Conservation (phyloP, 495 filamentous ascomycete species). For the Lepidopterella palustris region DNA sequence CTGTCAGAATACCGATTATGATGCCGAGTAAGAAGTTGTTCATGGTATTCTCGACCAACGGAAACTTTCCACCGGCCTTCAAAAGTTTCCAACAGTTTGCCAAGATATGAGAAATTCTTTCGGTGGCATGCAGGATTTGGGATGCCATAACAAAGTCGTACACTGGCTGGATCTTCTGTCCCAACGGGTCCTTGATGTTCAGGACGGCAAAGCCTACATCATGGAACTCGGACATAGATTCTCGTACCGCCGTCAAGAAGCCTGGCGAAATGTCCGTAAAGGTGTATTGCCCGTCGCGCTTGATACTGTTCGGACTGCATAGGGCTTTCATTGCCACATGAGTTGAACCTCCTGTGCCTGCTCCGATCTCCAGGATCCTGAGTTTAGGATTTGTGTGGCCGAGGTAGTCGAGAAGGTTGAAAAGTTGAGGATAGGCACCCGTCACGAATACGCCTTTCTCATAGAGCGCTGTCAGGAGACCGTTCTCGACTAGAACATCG, state of each 20-base stretch:
- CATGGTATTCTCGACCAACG: constrained; percentile 10
- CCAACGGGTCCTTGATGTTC: constrained; percentile 14
- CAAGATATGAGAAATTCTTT: constrained; percentile 1
- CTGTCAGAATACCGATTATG: constrained; percentile 1
- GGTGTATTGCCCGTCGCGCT: constrained; percentile 6
- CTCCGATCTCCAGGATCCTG: constrained; percentile 8
- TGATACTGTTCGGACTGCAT: not conserved
- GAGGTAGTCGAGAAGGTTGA: constrained; percentile 4
- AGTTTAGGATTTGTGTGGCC: constrained; percentile 7
- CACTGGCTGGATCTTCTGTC: constrained; percentile 4
- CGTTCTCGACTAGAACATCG: not conserved
- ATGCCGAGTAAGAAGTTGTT: not conserved
- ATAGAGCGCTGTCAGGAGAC: not conserved
- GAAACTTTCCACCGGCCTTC: constrained; percentile 14
- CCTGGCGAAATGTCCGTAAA: constrained; percentile 14
- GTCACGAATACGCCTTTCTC: not conserved
- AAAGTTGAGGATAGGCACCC: constrained; percentile 5
- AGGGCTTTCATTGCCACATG: not conserved
- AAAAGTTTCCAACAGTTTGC: constrained; percentile 8
- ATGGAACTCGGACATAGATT: not conserved
- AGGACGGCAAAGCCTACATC: constrained; percentile 5
- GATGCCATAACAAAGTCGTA: constrained; percentile 20
- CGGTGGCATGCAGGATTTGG: constrained; percentile 6
- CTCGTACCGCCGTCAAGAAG: not conserved
- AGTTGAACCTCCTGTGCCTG: constrained; percentile 7